Evolutionary conservation across 495 filamentous ascomycete species (phyloP).

Genomic region (Aspergillus heteromorphus): DNA sequence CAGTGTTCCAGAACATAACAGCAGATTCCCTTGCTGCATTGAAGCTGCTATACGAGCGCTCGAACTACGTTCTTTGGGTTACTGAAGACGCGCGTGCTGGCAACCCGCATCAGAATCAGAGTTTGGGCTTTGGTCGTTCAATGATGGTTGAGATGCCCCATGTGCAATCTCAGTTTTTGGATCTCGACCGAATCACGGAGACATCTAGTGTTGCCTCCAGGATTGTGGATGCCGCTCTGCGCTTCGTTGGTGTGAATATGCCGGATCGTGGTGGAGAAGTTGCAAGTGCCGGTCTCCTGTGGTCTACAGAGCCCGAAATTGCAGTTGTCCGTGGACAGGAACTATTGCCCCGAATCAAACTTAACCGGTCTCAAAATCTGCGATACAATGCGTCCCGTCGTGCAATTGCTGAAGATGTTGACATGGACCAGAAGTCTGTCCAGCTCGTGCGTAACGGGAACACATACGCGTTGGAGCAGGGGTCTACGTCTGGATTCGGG

Average conservation of each 20-base stretch:
- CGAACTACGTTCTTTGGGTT: slow-evolving; percentile 35
- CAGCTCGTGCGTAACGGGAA: no score
- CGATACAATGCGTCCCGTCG: slow-evolving; percentile 7
- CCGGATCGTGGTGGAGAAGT: neutral
- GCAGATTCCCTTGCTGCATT: slow-evolving; percentile 5
- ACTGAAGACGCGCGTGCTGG: slow-evolving; percentile 15
- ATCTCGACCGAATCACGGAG: no score
- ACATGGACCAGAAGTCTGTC: no score
- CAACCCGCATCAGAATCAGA: slow-evolving; percentile 27
- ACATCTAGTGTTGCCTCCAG: no score
- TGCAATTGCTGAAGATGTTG: slow-evolving; percentile 9
- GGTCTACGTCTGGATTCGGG: no score
- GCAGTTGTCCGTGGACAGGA: neutral
- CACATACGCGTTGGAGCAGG: no score
- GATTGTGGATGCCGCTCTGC: neutral
- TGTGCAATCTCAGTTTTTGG: slow-evolving; percentile 23
- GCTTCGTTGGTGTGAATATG: neutral
- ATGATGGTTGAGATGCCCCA: slow-evolving; percentile 16
- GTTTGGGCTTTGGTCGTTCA: slow-evolving; percentile 29
- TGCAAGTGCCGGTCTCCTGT: neutral
- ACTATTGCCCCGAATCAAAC: neutral
- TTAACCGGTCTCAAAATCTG: neutral
- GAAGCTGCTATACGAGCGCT: slow-evolving; percentile 20
- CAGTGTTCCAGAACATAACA: slow-evolving; percentile 38
- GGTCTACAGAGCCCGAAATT: neutral